Base-by-base conservation (phyloP, 495 filamentous ascomycete species). In the Cercophora scortea region DNA sequence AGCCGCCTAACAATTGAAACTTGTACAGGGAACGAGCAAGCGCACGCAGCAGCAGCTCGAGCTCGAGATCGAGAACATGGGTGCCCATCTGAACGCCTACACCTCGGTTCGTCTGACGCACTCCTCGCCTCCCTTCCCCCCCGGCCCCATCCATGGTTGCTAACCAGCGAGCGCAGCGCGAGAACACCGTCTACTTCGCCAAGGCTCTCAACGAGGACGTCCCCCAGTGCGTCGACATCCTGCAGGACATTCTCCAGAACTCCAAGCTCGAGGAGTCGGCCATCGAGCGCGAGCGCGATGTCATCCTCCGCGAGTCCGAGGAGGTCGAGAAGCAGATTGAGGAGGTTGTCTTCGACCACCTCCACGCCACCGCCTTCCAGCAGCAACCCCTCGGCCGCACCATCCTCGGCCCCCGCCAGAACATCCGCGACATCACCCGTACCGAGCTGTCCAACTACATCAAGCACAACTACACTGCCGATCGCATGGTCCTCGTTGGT, bases 61-160 rank as follows among this genome's bases (percentile, higher is more conserved):
- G 78, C 84, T 99, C 45, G 94, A 99, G 77, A 96, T 99, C 61
- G 93, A 99, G 79, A 97, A 99, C 76, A 95, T 97, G 90, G 93
- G 93, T 67, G 93, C 89, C 56, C 93, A 99, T 77, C 83, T 99
- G 55, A 99, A 99, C 72, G 93, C 93, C 62, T 99, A 99, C 79
- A 99, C 93, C 64, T 96, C 92, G 77, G 92, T 96, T 87, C 58
- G 87, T 76, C 61, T 56, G 58, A 59, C 54, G 62, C 15, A 17
- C 41, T 4, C 41, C 17, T 15, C 15, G 1, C 0, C n/a, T 48
- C 32, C 55, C 44, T 11, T 15, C 10, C 12, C 0, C 32, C 16
- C 40, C 40, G 50, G 25, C 7, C 57, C 42, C 16, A 41, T 36
- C 42, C 16, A 41, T 36, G 19, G 16, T 41, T 55, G 61, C 77